These are phyloP conservation scores for Yamadazyma akitaensis DNA, from an alignment of 805 yeast species.

Conservation along the genomic window DNA sequence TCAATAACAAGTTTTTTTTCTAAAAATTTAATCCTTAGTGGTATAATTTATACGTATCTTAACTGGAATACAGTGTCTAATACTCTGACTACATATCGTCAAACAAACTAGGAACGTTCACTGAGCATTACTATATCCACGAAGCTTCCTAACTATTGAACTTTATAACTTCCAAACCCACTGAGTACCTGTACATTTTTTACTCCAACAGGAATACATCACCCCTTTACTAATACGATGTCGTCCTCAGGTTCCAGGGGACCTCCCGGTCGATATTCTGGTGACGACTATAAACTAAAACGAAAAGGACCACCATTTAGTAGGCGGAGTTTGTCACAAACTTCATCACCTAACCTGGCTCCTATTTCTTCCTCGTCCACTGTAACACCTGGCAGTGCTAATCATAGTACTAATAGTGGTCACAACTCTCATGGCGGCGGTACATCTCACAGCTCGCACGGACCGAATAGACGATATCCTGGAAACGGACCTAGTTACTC, in stretches of 20 bases:
- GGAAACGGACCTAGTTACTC: slow-evolving; percentile 1
- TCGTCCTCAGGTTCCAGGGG: slow-evolving; percentile 12
- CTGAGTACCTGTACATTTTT: neutral
- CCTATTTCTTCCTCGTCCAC: neutral
- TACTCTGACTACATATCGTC: neutral
- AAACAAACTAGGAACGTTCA: neutral
- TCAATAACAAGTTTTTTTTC: neutral
- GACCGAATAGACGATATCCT: slow-evolving; percentile 4
- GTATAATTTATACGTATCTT: neutral
- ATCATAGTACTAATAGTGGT: neutral
- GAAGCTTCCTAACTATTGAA: neutral
- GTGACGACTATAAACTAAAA: slow-evolving; percentile 11
- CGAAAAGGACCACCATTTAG: slow-evolving; percentile 5
- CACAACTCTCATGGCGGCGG: neutral
- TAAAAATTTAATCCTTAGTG: neutral
- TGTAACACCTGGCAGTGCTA: neutral
- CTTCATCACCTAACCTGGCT: neutral
- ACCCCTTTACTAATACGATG: neutral
- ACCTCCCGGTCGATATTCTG: slow-evolving; percentile 9
- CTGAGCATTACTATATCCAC: neutral
- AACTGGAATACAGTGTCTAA: neutral
- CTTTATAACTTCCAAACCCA: neutral
- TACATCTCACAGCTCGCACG: neutral
- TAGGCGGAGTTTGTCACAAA: neutral
- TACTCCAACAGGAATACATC: neutral